Evolutionary conservation across 331 rosid species (phyloP), one percentile per base, ranked within the genome.

Genomic region (Acacia concinna): DNA sequence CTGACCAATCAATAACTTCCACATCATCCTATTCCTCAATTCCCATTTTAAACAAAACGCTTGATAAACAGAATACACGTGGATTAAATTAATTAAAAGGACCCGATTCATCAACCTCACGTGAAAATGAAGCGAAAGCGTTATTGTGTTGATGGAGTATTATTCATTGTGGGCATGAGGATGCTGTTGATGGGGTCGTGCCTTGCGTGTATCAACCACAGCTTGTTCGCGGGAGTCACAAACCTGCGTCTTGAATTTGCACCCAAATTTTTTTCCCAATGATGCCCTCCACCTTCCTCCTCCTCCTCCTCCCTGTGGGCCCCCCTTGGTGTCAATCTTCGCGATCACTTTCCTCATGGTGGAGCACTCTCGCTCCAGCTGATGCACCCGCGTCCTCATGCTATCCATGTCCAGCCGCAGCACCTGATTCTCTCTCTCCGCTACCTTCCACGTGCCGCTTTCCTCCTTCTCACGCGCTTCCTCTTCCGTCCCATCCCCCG

Each of bases 311-410:
- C 67, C 75, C 5, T 74, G 32, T 69, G 81, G 71, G 79, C 77
- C 85, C 63, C 79, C 35, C 62, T 83, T 82, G 10, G 90, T 79
- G 12, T 96, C 98, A 60, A 91, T 83, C 79, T 90, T 86, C 51
- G 87, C 89, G 57, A 96, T 91, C 57, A 91, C 97, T 69, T 69
- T 89, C 77, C 91, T 92, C 97, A 96, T 96, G 0, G 91, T 86
- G 4, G 98, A 96, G 34, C 99, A 93, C 62, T 96, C 99, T 12
- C 97, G 91, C 83, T 96, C 99, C 44, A 96, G 88, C 60, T 93
- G 97, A 76, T 90, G 93, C 75, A 96, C 99, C 74, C 99, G 99
- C 89, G 98, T 93, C 94, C 97, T 90, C 99, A 93, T 96, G 89
- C 98, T 91, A 86, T 96, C 99, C 94, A 96, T 96, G 70, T 91